Evolutionary conservation across 345 rosid genomes (phyloP).

Genomic region (Trapa bicornis): DNA sequence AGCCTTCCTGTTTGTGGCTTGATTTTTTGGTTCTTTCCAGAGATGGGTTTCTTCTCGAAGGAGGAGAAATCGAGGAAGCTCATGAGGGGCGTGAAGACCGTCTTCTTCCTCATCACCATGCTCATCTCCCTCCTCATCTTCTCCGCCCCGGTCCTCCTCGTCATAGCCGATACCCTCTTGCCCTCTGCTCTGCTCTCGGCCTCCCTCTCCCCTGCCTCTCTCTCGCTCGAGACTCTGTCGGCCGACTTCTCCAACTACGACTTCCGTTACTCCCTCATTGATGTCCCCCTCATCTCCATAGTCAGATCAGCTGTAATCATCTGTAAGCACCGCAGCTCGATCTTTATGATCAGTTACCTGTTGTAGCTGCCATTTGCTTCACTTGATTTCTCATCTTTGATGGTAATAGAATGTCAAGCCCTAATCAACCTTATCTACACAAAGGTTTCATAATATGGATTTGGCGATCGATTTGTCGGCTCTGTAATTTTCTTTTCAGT

Average conservation of each 20-base stretch:
- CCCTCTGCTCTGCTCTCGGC: slow-evolving; percentile 78
- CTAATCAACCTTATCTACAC: no score
- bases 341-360: background rate
- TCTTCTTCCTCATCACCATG: slow-evolving; percentile 64
- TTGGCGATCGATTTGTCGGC: no score
- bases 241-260: slow-evolving; percentile 37
- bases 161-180: slow-evolving; percentile 58
- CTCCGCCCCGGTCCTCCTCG: slow-evolving; percentile 78
- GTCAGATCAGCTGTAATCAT: slow-evolving; percentile 70
- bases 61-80: slow-evolving; percentile 42
- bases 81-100: slow-evolving; percentile 51
- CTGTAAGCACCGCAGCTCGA: slow-evolving; percentile 42
- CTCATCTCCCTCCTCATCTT: slow-evolving; percentile 61
- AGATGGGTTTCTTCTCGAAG: slow-evolving; percentile 48
- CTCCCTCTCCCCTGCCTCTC: slow-evolving; percentile 31
- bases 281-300: slow-evolving; percentile 68
- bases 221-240: slow-evolving; percentile 10
- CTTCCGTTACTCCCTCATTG: slow-evolving; percentile 68
- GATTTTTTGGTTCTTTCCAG: no score
- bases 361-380: background rate
- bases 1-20: background rate
- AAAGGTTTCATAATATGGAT: no score
- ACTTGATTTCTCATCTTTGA: background rate
- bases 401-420: background rate
- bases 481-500: background rate